Percentiles rank a stretch among this genome's conserved stretches.
Evolutionary conservation across 192 early-diverging fungal species (phyloP).

Genomic region (Rhizophagus sp.): DNA sequence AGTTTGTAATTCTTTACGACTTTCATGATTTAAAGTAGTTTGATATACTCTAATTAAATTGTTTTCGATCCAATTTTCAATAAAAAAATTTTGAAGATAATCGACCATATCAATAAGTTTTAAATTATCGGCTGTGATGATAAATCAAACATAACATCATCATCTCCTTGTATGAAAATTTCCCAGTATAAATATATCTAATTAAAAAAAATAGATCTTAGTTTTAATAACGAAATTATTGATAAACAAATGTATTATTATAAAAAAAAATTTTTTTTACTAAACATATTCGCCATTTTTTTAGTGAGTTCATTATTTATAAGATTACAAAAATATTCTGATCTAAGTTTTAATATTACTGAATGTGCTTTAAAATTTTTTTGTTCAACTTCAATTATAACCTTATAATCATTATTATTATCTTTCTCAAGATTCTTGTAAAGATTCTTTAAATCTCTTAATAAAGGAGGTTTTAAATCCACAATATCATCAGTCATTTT

Average conservation of each 20-base stretch:
- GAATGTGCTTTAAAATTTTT: neutral
- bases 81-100: neutral
- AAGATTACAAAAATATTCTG: neutral
- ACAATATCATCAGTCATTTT: neutral
- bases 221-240: neutral
- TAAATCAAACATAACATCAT: neutral
- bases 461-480: neutral
- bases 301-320: neutral
- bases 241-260: neutral
- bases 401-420: neutral
- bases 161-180: neutral
- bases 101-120: neutral
- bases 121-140: neutral
- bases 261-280: neutral
- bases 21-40: neutral
- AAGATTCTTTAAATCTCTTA: neutral
- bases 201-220: too few relatives aligned
- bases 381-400: neutral
- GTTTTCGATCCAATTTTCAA: neutral
- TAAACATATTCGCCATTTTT: too few relatives aligned
- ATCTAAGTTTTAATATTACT: neutral
- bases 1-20: neutral
- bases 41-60: neutral
- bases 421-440: neutral
- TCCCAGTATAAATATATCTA: neutral